Base-by-base conservation (phyloP, 257 asterid species). In the Vinca minor region DNA sequence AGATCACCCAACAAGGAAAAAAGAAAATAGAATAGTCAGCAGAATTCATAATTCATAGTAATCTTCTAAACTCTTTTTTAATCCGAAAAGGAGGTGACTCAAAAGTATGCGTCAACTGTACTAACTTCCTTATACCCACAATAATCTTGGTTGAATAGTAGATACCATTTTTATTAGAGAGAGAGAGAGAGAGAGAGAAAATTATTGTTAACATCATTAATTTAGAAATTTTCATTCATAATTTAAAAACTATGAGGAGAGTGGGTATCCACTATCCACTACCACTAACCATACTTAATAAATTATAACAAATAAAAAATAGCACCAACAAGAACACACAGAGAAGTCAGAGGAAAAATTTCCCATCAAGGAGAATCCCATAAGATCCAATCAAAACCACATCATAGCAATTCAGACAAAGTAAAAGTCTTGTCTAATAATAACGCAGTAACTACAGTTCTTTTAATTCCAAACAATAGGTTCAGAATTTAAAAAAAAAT, bases 201-300 rank as follows among this genome's bases (percentile, higher is more conserved):
- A n/a, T n/a, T 59, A 58, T 64, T 41, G 71, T 50, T 54, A 62
- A 44, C 53, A 67, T 63, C 62, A 63, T 57, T n/a, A n/a, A 59
- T 48, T 70, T 14, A 55, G 26, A 59, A 48, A n/a, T 54, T 64
- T n/a, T n/a, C n/a, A n/a, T n/a, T n/a, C n/a, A n/a, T n/a, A n/a
- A n/a, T n/a, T n/a, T 58, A 68, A 54, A 44, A 50, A 45, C 52
- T 59, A 58, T 62, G 35, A 42, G 26, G 62, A n/a, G 63, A 53
- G 77, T 76, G 70, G 77, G 77, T 55, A 55, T 61, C 75, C 81
- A 68, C 69, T n/a, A n/a, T n/a, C n/a, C 69, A 59, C 64, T 59
- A 45, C n/a, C n/a, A n/a, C n/a, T n/a, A 63, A 21, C 52, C 57
- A 49, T 57, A 61, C 26, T 26, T 49, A 63, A 32, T 34, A 56